Base-by-base conservation (phyloP, 2,329 filamentous ascomycete genomes). In the Penicillium sp. region DNA sequence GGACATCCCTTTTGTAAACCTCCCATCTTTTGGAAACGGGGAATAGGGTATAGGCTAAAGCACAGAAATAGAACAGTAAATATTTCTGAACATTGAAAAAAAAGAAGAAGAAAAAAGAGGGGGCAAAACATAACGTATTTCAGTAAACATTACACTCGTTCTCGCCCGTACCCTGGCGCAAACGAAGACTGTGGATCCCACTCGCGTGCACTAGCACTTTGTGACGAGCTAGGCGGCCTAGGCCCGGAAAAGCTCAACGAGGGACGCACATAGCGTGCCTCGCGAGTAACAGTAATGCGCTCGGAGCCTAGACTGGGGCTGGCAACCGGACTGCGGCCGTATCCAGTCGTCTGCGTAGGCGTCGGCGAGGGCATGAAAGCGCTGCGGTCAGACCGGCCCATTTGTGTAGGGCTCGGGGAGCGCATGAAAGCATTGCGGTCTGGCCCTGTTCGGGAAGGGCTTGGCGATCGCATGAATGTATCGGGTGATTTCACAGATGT, bases 221-320 rank as follows among this genome's bases (percentile, higher is more conserved):
- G 62, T 1, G 62, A 55, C 21, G 66, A 62, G 27, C 63, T 72
- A 15, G 76, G 77, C 12, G 77, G 73, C 46, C 75, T 72, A 7
- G 79, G 79, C 7, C 70, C 70, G 0, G 78, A 80, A 62, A 80
- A 81, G 48, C 78, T 80, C 61, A 78, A 66, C 4, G 72, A 71
- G 0, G 79, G 79, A 32, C 72, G 76, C 41, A 72, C 69, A 61
- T 80, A 82, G 55, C 73, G 72, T 23, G 76, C 75, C 54, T 79
- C 77, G 9, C 71, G 69, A 23, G 72, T 75, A 57, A 76, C 76
- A 21, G 44, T 53, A n/a, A 5, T 65, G 54, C 25, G 65, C 49
- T 63, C 57, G 38, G 56, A 54, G 3, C 58, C 57, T 10, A 58
- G 56, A 16, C 60, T 57, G 50, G 64, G 58, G 56, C 60, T 61